Evolutionary conservation across 495 filamentous ascomycete species (phyloP), one percentile per base, ranked within the genome.

Genomic region (Achaetomiella virescens): DNA sequence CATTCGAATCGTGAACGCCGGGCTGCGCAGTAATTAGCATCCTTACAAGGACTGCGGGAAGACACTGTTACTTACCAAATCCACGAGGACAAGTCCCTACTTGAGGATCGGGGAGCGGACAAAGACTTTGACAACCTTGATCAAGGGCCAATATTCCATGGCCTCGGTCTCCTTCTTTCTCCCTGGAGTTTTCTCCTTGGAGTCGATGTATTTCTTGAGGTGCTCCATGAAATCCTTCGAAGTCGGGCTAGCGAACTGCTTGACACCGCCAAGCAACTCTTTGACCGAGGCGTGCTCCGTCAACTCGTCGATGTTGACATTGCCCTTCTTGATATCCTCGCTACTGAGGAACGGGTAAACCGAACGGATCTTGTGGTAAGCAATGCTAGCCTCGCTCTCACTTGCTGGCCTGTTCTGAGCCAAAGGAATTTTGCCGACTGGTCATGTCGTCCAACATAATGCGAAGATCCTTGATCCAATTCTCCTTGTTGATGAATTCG

Each of bases 71-170:
- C 72, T 55, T 66, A 76, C 72, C 51, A 89, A 59, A 65, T 89
- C 85, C 11, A 88, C 84, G 20, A 90, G 70, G 3, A 84, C 78
- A 1, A 81, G 76, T 3, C 86, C 86, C 11, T 82, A 84, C 6
- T 76, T 70, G 10, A 89, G 67, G 8, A 76, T 77, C 5, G 70
- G 47, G 3, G 81, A 70, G 62, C 81, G 86, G 24, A 76, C 69
- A 52, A 80, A 86, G 18, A 89, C 69, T 50, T 72, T 73, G 31
- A 89, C 82, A 17, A 84, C 79, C 48, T 81, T 80, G 45, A 89
- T 81, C 15, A 90, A 64, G 0, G 86, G 86, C 85, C 84, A 89
- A 38, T 73, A 80, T 24, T 80, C 78, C 66, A 82, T 80, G 2
- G 60, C 35, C 17, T 35, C 59, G 48, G 33, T 61, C 18, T 70